These are phyloP conservation scores for Chlamydomonas eustigma DNA, from an alignment of 139 green algal genomes.

Conservation along the genomic window DNA sequence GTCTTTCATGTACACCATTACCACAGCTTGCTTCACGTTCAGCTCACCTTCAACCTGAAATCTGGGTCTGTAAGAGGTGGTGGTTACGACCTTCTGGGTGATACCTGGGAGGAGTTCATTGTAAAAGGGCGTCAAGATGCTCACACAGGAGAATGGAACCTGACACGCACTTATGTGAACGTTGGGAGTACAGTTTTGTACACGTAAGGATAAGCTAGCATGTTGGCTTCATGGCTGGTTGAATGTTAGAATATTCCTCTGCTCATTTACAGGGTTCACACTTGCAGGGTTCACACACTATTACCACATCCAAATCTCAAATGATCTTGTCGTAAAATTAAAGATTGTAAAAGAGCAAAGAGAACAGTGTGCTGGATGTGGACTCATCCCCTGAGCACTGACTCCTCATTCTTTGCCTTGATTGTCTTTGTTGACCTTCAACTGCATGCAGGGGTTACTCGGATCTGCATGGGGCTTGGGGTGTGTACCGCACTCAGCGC, in stretches of 20 bases:
- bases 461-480: constrained; percentile 12
- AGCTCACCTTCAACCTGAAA: not conserved
- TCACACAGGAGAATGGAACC: not conserved
- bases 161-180: not conserved
- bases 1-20: no score
- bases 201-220: constrained; percentile 8
- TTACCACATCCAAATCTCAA: no score
- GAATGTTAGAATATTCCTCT: no score
- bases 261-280: no score
- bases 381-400: no score
- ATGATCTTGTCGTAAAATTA: no score
- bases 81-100: not conserved
- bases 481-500: constrained; percentile 9
- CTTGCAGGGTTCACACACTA: no score
- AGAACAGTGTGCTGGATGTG: no score
- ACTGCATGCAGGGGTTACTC: constrained; percentile 2
- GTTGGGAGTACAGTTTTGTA: constrained; percentile 1
- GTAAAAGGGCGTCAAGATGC: not conserved
- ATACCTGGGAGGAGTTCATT: not conserved
- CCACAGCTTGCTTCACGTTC: constrained; percentile 12
- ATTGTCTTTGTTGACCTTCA: not conserved
- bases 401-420: no score
- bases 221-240: no score
- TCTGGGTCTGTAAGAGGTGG: not conserved
- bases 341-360: no score